These are phyloP conservation scores for Sphagnum tenellum DNA, from an alignment of 225 moss, liverwort and hornwort genomes.

Conservation along the genomic window DNA sequence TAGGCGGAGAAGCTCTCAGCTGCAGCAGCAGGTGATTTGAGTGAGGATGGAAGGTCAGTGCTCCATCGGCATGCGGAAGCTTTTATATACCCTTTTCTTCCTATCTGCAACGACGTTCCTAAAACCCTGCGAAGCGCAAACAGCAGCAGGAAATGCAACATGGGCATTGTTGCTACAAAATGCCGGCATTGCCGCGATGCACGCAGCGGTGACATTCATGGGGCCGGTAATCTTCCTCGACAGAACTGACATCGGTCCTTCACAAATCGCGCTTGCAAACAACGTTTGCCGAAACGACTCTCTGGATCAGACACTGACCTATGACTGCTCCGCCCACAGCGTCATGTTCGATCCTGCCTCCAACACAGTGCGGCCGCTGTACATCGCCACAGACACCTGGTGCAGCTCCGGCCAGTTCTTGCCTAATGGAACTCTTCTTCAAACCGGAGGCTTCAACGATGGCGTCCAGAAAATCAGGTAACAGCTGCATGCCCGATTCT, in stretches of 20 bases:
- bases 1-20: no score
- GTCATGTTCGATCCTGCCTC: constrained; percentile 16
- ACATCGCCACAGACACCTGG: constrained; percentile 18
- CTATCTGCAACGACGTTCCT: no score
- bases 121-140: no score
- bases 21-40: no score
- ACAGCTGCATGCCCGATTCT: not conserved
- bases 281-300: not conserved
- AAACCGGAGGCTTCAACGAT: constrained; percentile 21
- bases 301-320: not conserved
- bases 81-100: no score
- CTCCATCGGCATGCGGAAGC: no score
- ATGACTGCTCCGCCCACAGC: constrained; percentile 28
- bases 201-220: constrained; percentile 21
- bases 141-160: constrained; percentile 7
- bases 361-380: constrained; percentile 11
- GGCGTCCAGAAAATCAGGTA: constrained; percentile 17
- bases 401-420: constrained; percentile 39
- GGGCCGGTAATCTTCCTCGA: constrained; percentile 32
- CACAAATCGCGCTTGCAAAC: constrained; percentile 14
- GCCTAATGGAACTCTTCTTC: constrained; percentile 25
- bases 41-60: no score
- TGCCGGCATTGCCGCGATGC: constrained; percentile 34
- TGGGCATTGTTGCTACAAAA: constrained; percentile 22
- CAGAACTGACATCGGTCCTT: constrained; percentile 18